Base-by-base conservation (phyloP, 345 rosid genomes). In the Salix exigua region DNA sequence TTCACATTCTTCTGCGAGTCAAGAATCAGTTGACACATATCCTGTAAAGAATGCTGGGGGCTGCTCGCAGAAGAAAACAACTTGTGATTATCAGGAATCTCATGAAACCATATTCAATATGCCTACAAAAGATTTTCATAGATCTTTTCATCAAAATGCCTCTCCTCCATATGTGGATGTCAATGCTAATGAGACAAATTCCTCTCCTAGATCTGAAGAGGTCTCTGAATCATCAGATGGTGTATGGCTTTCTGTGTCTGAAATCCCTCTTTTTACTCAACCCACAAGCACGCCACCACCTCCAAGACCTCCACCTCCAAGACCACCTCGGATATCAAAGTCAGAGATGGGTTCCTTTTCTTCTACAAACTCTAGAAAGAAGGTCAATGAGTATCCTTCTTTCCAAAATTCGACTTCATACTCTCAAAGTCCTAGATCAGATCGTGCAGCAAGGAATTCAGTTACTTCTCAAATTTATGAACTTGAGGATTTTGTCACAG, bases 221-320 rank as follows among this genome's bases (percentile, higher is more conserved):
- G 70, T 84, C 72, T 78, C 85, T 50, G 91, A 91, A 42, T 80
- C 92, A 33, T 80, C 84, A 77, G 95, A 88, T 78, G 97, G 92
- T 75, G 82, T 87, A 60, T 96, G 99, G 99, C 96, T 93, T 53
- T 91, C 94, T 19, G 97, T 96, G 35, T 91, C 97, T 37, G 99
- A 96, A 88, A 85, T 96, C 85, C 98, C 97, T 68, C 90, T 96
- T 72, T 89, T 82, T 84, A 96, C 99, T 1, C 88, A 82, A 77
- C 98, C 95, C 71, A 92, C 97, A 4, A 85, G 80, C 71, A 92
- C 91, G 69, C 95, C 95, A 6, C 99, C 99, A 11, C 99, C 99
- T 83, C 80, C 92, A n/a, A 91, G 99, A 78, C 99, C 99, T 51
- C 97, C 99, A 62, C 99, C 98, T 73, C 96, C 98, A 40, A 88